Percentiles rank a stretch among this genome's conserved stretches.
phyloP scores from a whole-genome alignment of 345 rosid genomes.

The Corymbia maculata region DNA sequence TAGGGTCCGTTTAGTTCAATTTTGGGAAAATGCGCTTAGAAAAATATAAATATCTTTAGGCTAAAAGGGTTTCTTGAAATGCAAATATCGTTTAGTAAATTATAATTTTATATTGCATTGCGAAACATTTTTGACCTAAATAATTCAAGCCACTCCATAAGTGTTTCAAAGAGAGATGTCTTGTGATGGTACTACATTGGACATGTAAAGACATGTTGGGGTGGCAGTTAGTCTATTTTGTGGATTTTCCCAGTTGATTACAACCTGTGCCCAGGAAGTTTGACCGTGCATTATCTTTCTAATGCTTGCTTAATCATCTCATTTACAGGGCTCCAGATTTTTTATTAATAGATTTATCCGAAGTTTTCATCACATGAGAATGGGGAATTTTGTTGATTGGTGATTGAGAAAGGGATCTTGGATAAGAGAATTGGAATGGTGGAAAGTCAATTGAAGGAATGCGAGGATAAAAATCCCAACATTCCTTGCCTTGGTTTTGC shows the following conservation, averaged over 20 bases:
- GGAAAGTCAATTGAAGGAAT: not conserved
- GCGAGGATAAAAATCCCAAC: not conserved
- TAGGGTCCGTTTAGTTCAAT: too few species aligned
- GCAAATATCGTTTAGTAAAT: too few species aligned
- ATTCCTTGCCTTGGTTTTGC: not conserved
- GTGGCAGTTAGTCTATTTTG: not conserved
- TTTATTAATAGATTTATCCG: not conserved
- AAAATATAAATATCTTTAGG: too few species aligned
- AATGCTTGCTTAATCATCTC: not conserved
- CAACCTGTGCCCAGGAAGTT: not conserved
- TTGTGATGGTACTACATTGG: not conserved
- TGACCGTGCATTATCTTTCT: not conserved
- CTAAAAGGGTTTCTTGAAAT: too few species aligned
- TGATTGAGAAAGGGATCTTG: not conserved
- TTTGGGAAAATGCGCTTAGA: too few species aligned
- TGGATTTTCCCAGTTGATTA: not conserved
- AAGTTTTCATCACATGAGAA: not conserved
- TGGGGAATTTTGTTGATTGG: not conserved
- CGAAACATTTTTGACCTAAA: too few species aligned
- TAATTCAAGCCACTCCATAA: too few species aligned
- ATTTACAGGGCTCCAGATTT: rapidly evolving
- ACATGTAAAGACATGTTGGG: not conserved
- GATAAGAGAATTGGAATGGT: not conserved
- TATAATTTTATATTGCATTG: too few species aligned
- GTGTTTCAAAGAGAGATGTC: not conserved